A percentile compares a stretch with the other conserved stretches of the same genome.
These are phyloP conservation scores for Saccharomycopsis hybrid DNA, from an alignment of 1,139 yeast species.

Conservation along the genomic window DNA sequence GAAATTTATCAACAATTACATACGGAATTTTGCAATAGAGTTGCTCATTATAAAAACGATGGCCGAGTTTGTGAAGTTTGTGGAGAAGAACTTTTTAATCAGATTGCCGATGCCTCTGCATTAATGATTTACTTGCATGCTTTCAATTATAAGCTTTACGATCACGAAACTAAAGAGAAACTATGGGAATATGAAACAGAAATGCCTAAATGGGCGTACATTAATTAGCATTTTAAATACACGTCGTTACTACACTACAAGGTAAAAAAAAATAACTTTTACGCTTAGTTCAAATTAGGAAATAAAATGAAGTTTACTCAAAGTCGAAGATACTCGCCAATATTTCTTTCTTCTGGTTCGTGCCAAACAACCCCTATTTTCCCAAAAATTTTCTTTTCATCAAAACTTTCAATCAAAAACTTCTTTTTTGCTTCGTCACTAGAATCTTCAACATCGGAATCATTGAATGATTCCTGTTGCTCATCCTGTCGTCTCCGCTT, in stretches of 20 bases:
- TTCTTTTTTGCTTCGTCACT: conserved; percentile 8
- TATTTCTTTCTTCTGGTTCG: conserved; percentile 42
- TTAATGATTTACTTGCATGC: conserved; percentile 20
- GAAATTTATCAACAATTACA: background rate
- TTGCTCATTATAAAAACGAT: background rate
- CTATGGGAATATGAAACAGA: conserved; percentile 7
- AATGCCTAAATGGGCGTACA: conserved; percentile 12
- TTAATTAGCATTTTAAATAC: no score
- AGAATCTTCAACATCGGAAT: conserved; percentile 16
- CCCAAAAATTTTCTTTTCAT: conserved; percentile 44
- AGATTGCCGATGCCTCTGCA: background rate
- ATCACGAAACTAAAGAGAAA: background rate
- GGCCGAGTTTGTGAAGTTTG: conserved; percentile 10
- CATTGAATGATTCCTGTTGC: background rate
- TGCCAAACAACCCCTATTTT: conserved; percentile 39
- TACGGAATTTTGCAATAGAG: conserved; percentile 7
- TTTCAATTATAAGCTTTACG: conserved; percentile 4
- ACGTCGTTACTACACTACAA: no score
- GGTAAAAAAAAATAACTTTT: no score
- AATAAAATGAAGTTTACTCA: background rate
- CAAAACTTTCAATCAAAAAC: conserved; percentile 38
- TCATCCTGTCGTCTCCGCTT: conserved; percentile 10
- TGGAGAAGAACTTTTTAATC: conserved; percentile 5
- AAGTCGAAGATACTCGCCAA: conserved; percentile 25
- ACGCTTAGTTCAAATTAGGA: no score